Percentiles rank a stretch among this genome's conserved stretches.
Evolutionary conservation across 306 rosid genomes (phyloP).

Genomic region (Lathyrus oleraceus): DNA sequence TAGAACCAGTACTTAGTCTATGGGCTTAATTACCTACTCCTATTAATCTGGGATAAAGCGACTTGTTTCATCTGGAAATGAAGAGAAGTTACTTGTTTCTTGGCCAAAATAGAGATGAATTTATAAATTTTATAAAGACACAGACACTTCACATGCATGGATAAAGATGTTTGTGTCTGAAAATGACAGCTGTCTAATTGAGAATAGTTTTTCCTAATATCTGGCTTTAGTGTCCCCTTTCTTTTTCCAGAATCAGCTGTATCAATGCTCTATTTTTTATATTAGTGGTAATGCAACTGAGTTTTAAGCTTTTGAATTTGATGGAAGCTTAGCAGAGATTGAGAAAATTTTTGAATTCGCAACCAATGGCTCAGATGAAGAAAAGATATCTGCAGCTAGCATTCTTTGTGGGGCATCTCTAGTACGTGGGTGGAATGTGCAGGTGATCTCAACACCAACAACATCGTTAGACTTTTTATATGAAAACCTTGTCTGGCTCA

Average conservation of each 20-base stretch:
- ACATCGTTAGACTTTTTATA: slow-evolving; percentile 10
- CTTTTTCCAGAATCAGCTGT: slow-evolving; percentile 65
- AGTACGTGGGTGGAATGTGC: slow-evolving; percentile 95
- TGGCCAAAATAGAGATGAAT: slow-evolving; percentile 7
- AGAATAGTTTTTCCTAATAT: slow-evolving; percentile 32
- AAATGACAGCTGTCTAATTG: slow-evolving; percentile 25
- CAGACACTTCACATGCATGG: background rate
- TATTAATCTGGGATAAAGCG: slow-evolving; percentile 2
- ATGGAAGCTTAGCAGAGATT: slow-evolving; percentile 98
- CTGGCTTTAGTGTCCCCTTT: slow-evolving; percentile 41
- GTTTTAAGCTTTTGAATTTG: slow-evolving; percentile 87
- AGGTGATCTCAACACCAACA: slow-evolving; percentile 52
- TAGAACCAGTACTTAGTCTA: slow-evolving; percentile 13
- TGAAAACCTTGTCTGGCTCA: slow-evolving; percentile 10
- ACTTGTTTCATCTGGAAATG: slow-evolving; percentile 21
- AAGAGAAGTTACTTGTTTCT: slow-evolving; percentile 10
- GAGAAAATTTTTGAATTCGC: slow-evolving; percentile 84
- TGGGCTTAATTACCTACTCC: slow-evolving; percentile 8
- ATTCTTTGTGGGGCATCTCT: slow-evolving; percentile 94
- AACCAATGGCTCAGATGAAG: slow-evolving; percentile 78
- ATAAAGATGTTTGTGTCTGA: slow-evolving; percentile 29
- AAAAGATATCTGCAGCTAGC: slow-evolving; percentile 90
- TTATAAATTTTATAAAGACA: slow-evolving; percentile 19
- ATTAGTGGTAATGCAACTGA: slow-evolving; percentile 79
- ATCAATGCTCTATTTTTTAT: slow-evolving; percentile 75